phyloP scores from a whole-genome alignment of 805 yeast species.

The Torulaspora franciscae region DNA sequence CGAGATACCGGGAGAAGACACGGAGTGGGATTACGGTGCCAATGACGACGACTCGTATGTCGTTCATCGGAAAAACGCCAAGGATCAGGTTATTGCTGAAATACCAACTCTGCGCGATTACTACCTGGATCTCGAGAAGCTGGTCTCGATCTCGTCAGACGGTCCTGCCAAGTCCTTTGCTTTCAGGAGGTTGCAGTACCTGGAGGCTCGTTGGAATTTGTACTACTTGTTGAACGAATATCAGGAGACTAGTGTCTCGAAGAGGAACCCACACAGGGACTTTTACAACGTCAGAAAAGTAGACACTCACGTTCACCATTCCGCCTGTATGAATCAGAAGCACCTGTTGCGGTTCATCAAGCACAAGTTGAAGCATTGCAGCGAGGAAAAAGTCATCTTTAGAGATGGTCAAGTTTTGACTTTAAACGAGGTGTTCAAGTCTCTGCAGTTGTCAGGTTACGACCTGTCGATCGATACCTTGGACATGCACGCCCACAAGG shows the following conservation, averaged over 20 bases:
- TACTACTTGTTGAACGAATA: slow-evolving; percentile 85
- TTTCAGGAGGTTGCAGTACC: slow-evolving; percentile 82
- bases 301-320: slow-evolving; percentile 92
- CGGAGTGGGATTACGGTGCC: slow-evolving; percentile 51
- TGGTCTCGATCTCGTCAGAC: slow-evolving; percentile 74
- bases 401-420: slow-evolving; percentile 90
- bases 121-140: slow-evolving; percentile 72
- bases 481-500: slow-evolving; percentile 99
- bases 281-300: slow-evolving; percentile 43
- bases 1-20: slow-evolving; percentile 39
- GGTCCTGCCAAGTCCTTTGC: slow-evolving; percentile 98
- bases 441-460: slow-evolving; percentile 86
- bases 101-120: slow-evolving; percentile 84
- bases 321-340: slow-evolving; percentile 99
- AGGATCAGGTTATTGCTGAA: slow-evolving; percentile 42
- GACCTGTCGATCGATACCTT: slow-evolving; percentile 93
- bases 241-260: slow-evolving; percentile 85
- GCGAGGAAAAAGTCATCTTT: slow-evolving; percentile 84
- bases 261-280: slow-evolving; percentile 90
- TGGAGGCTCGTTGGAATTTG: slow-evolving; percentile 95
- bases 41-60: slow-evolving; percentile 70
- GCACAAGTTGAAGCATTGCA: slow-evolving; percentile 81
- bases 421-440: slow-evolving; percentile 82
- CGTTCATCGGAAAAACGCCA: slow-evolving; percentile 40
- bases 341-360: slow-evolving; percentile 91